Percentiles rank a stretch among this genome's conserved stretches.
Evolutionary conservation across 495 filamentous ascomycete genomes (phyloP).

Genomic region (Aspergillus leporis): DNA sequence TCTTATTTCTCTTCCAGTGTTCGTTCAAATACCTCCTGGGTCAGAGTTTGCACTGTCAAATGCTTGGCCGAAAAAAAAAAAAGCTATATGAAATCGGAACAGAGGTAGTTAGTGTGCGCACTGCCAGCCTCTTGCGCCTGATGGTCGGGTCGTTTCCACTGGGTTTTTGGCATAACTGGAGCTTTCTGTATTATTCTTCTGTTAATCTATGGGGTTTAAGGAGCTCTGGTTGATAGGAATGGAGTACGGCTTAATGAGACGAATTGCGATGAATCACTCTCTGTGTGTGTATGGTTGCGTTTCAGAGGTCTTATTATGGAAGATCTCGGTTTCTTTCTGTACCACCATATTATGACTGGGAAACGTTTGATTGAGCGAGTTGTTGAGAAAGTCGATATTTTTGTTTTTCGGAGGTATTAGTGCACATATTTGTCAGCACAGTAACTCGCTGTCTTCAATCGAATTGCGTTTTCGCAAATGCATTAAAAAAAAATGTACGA

Average conservation of each 20-base stretch:
- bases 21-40: neutral
- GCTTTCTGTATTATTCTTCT: constrained; percentile 13
- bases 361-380: neutral
- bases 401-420: neutral
- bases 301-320: constrained; percentile 4
- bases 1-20: constrained; percentile 1
- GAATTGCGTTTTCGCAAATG: neutral
- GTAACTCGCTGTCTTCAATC: neutral
- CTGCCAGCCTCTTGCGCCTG: constrained; percentile 1
- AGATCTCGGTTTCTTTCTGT: neutral
- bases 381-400: constrained; percentile 5
- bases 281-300: constrained; percentile 5
- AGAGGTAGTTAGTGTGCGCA: neutral
- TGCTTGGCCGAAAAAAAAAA: constrained; percentile 4
- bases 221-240: constrained; percentile 13
- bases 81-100: neutral
- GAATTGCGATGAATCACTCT: constrained; percentile 9
- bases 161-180: constrained; percentile 3
- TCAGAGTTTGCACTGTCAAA: neutral
- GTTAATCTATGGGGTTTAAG: constrained; percentile 11
- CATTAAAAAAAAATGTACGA: neutral
- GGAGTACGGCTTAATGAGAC: constrained; percentile 13
- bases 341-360: neutral
- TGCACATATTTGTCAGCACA: constrained; percentile 6
- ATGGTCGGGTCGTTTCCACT: neutral